Base-by-base conservation (phyloP, 2,329 filamentous ascomycete species). In the Dendrostoma leiphaemia region DNA sequence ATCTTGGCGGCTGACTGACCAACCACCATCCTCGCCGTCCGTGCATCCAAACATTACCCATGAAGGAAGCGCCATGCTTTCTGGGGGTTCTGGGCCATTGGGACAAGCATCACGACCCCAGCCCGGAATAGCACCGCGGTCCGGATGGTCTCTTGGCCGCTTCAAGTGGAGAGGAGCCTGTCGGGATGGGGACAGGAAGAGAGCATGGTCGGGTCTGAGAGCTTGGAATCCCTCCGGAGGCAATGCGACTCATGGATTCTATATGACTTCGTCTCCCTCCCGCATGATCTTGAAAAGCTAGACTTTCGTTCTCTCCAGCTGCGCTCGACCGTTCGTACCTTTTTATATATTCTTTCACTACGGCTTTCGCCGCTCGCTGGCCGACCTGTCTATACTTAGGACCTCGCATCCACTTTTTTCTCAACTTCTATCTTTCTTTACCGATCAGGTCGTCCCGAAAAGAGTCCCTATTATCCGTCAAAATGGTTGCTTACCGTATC, bases 401-500 rank as follows among this genome's bases (percentile, higher is more conserved):
- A n/a, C n/a, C n/a, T n/a, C n/a, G n/a, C n/a, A n/a, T n/a, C n/a
- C n/a, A n/a, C 53, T 51, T 60, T 64, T 65, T 62, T 58, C 51
- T 46, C 34, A 60, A 59, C 60, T 59, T 62, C 57, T 54, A 62
- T 54, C 62, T 54, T 54, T 51, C 47, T 53, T 45, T 45, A 34
- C 48, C 49, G 19, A 24, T 37, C 24, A 55, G 38, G 49, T 50
- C 44, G 46, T 54, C n/a, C n/a, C n/a, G n/a, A n/a, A n/a, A 48
- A 29, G 37, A 53, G 28, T 44, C 29, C 29, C 35, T 58, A 45
- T 60, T 8, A 48, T 38, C 51, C 54, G 56, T 49, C 61, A 69
- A 65, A 34, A 73, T 73, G 70, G 69, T 73, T 57, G 65, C 61
- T 47, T 73, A 71, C 53, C 60, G 64, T 41, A 60, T 71, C 60